phyloP scores from a whole-genome alignment of 2,329 filamentous ascomycete species.

The Sporothrix inflata region DNA sequence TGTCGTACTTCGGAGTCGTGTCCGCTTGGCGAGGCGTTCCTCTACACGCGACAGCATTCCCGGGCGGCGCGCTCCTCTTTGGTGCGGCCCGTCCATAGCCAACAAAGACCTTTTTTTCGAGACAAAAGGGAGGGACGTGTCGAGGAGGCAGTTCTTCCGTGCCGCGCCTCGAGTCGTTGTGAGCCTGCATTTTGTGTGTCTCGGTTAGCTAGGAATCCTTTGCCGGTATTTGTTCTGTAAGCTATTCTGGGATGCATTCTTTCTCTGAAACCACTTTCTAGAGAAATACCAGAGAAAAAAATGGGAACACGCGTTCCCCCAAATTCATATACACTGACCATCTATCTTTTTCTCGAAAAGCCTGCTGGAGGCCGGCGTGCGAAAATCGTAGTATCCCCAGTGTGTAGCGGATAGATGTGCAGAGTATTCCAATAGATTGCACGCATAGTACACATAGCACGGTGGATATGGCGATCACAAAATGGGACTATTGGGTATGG shows the following conservation, averaged over 20 bases:
- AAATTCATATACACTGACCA: neutral
- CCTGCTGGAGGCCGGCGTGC: neutral
- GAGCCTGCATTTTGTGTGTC: neutral
- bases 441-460: neutral
- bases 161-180: neutral
- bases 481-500: neutral
- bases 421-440: neutral
- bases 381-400: neutral
- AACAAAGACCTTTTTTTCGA: neutral
- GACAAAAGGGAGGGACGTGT: neutral
- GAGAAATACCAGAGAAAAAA: neutral
- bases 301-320: neutral
- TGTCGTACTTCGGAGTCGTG: neutral
- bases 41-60: slow-evolving; percentile 3
- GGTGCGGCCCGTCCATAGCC: neutral
- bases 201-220: slow-evolving; percentile 12
- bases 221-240: neutral
- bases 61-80: neutral
- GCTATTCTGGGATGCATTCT: neutral
- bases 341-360: neutral
- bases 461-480: slow-evolving; percentile 3
- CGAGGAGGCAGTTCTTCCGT: slow-evolving; percentile 10
- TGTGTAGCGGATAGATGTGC: neutral
- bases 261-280: neutral
- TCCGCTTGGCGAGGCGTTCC: neutral